Evolutionary conservation across 345 rosid species (phyloP).

Genomic region (Sisymbrium altissimum): DNA sequence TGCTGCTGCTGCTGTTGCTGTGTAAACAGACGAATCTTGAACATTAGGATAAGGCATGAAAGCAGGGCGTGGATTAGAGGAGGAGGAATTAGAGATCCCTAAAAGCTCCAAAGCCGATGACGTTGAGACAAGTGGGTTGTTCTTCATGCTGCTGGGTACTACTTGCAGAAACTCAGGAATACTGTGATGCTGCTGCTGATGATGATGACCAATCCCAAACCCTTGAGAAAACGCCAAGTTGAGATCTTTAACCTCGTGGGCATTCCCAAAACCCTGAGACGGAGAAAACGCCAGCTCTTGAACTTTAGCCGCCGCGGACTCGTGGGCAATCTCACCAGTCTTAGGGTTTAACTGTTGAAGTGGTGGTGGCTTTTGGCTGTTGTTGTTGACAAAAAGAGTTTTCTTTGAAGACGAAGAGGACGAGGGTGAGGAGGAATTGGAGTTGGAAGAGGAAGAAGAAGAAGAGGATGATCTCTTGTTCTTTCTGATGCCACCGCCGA

Average conservation of each 20-base stretch:
- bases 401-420: constrained; percentile 44
- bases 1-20: constrained; percentile 30
- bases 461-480: constrained; percentile 74
- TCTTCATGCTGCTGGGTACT: constrained; percentile 24
- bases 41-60: constrained; percentile 25
- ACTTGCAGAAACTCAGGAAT: constrained; percentile 57
- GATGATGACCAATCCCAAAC: constrained; percentile 29
- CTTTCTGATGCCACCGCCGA: constrained; percentile 93
- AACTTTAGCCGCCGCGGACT: constrained; percentile 45
- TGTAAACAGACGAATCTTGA: constrained; percentile 16
- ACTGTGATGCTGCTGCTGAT: constrained; percentile 25
- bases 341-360: constrained; percentile 39
- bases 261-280: constrained; percentile 36
- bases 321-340: constrained; percentile 35
- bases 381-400: constrained; percentile 41
- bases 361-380: constrained; percentile 33
- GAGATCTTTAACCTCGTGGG: constrained; percentile 65
- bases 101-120: constrained; percentile 63
- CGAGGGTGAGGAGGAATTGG: constrained; percentile 35
- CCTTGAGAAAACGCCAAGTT: constrained; percentile 65
- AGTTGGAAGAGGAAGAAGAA: constrained; percentile 33
- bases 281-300: constrained; percentile 50
- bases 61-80: constrained; percentile 13
- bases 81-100: constrained; percentile 45
- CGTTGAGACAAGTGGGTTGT: constrained; percentile 29